phyloP scores from a whole-genome alignment of 345 rosid species.

The Salix exigua region DNA sequence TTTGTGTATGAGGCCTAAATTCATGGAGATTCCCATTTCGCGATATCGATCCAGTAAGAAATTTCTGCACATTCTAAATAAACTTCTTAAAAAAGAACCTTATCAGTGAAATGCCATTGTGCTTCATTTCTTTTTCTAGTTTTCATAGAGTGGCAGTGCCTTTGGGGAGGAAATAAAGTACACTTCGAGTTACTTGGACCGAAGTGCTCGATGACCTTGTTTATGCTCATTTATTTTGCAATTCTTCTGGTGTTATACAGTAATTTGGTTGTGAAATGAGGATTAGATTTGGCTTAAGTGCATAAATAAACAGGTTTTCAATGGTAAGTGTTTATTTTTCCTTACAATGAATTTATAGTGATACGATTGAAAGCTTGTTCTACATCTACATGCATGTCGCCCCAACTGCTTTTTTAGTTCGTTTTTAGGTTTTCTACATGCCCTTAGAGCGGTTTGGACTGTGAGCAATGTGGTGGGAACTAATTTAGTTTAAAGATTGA shows the following conservation, averaged over 20 bases:
- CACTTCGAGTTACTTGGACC: not conserved
- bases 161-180: not conserved
- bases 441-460: not conserved
- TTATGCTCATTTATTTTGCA: not conserved
- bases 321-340: not conserved
- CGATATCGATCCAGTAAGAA: slow-evolving; percentile 71
- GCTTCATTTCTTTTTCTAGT: not conserved
- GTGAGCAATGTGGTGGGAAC: not conserved
- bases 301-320: not conserved
- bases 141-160: not conserved
- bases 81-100: not conserved
- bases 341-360: not conserved
- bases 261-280: not conserved
- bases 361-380: not conserved
- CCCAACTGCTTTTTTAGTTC: not conserved
- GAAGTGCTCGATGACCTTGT: not conserved
- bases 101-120: not conserved
- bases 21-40: slow-evolving; percentile 65
- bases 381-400: not conserved
- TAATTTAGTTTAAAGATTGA: not conserved
- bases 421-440: not conserved
- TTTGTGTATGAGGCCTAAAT: slow-evolving; percentile 75
- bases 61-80: not conserved
- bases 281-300: not conserved
- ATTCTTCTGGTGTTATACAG: not conserved